phyloP scores from a whole-genome alignment of 345 rosid species.

The Stellera chamaejasme region DNA sequence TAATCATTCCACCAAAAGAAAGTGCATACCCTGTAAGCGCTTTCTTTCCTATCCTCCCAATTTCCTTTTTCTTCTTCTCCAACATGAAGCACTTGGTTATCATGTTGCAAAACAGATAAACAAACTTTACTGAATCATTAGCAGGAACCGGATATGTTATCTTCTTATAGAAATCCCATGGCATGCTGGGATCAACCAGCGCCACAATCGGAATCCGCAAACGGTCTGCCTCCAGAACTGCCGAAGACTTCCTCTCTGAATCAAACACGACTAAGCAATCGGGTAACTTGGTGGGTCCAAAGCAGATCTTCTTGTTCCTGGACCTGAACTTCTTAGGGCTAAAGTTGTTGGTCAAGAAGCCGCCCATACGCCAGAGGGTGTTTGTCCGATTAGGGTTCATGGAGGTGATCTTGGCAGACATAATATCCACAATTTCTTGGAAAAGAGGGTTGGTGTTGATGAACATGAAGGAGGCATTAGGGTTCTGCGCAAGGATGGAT shows the following conservation, averaged over 20 bases:
- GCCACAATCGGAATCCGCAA: slow-evolving; percentile 89
- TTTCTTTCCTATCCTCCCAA: slow-evolving; percentile 13
- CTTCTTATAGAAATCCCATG: slow-evolving; percentile 63
- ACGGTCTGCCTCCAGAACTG: slow-evolving; percentile 63
- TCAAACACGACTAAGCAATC: slow-evolving; percentile 90
- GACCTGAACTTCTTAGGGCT: slow-evolving; percentile 94
- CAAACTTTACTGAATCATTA: slow-evolving; percentile 87
- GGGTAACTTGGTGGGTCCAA: slow-evolving; percentile 74
- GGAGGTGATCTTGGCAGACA: slow-evolving; percentile 61
- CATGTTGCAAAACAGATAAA: slow-evolving; percentile 88
- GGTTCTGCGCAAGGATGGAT: slow-evolving; percentile 45
- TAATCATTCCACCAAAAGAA: neutral
- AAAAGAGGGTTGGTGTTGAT: slow-evolving; percentile 87
- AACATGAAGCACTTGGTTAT: slow-evolving; percentile 76
- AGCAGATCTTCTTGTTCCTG: slow-evolving; percentile 77
- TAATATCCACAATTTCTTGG: slow-evolving; percentile 77
- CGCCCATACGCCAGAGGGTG: slow-evolving; percentile 72
- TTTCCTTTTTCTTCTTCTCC: slow-evolving; percentile 56
- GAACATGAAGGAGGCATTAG: slow-evolving; percentile 57
- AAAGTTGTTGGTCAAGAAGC: slow-evolving; percentile 74
- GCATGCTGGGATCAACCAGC: slow-evolving; percentile 76
- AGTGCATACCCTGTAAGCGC: slow-evolving; percentile 15
- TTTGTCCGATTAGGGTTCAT: slow-evolving; percentile 51
- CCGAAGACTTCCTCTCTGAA: slow-evolving; percentile 83
- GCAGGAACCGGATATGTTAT: slow-evolving; percentile 90